Base-by-base conservation (phyloP, 257 asterid species). In the Paraleonurus japonicus region DNA sequence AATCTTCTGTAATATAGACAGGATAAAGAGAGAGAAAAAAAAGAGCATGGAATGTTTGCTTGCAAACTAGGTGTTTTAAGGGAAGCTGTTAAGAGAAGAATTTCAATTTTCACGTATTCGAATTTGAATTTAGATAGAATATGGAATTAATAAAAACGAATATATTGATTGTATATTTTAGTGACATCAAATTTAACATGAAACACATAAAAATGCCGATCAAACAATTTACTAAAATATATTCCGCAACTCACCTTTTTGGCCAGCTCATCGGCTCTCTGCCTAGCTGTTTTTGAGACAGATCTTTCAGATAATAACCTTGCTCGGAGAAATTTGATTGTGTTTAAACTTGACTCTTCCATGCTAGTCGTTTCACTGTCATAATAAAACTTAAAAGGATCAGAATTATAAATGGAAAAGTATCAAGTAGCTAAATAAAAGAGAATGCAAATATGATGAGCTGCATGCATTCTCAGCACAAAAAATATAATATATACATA, bases 221-320 rank as follows among this genome's bases (percentile, higher is more conserved):
- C 69, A 48, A 64, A 24, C 16, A 37, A 62, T 22, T 74, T 12
- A 69, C 28, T 37, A 70, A 55, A 69, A 27, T 35, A 60, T 32
- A 58, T 28, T 43, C 76, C 19, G 64, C 28, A 17, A 81, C 89
- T 81, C 75, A 95, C 99, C 96, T 90, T 89, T 76, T 78, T 84
- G 76, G 97, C 76, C 73, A 95, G 94, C 65, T 92, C 98, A 80
- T 92, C 86, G 43, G 95, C 96, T 88, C 97, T 85, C 83, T 87
- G 89, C 75, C 82, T 87, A 22, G 96, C 92, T 5, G 94, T 62
- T 76, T 81, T 87, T 47, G 96, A 94, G 74, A 92, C 82, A 13
- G 99, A 90, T 77, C 98, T 91, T 86, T 94, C 98, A 67, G 98
- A 75, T 78, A 91, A 81, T 81, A 94, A 80, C 79, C 92, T 81